Evolutionary conservation across 495 filamentous ascomycete genomes (phyloP).

Genomic region (Aspergillus homomorphus): DNA sequence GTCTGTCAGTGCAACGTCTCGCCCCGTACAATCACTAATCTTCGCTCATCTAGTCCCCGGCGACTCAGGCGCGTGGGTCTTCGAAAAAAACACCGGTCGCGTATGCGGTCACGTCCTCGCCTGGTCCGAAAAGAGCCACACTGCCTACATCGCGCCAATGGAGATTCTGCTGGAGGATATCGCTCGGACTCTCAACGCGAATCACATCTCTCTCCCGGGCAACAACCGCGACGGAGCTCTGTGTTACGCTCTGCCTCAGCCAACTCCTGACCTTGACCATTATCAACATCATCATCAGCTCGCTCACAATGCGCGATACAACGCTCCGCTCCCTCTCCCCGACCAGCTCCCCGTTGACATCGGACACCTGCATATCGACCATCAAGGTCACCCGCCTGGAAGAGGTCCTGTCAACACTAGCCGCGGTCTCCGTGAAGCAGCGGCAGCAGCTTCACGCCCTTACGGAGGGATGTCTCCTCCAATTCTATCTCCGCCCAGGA

Average conservation of each 20-base stretch:
- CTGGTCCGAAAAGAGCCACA: slow-evolving; percentile 69
- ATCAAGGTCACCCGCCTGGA: slow-evolving; percentile 5
- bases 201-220: slow-evolving; percentile 38
- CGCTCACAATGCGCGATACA: slow-evolving; percentile 17
- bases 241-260: slow-evolving; percentile 26
- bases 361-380: slow-evolving; percentile 24
- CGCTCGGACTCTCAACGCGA: slow-evolving; percentile 60
- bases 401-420: slow-evolving; percentile 22
- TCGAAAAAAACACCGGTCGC: slow-evolving; percentile 73
- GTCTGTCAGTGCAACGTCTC: slow-evolving; percentile 9
- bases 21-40: slow-evolving; percentile 7
- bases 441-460: slow-evolving; percentile 9
- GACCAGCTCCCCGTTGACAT: slow-evolving; percentile 40
- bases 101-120: slow-evolving; percentile 90
- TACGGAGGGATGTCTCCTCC: slow-evolving; percentile 31
- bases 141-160: slow-evolving; percentile 92
- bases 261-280: slow-evolving; percentile 9
- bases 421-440: slow-evolving; percentile 20
- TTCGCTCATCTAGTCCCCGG: slow-evolving; percentile 59
- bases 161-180: slow-evolving; percentile 86
- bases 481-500: slow-evolving; percentile 34
- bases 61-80: slow-evolving; percentile 91
- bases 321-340: slow-evolving; percentile 18
- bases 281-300: slow-evolving; percentile 8
- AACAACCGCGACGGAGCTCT: slow-evolving; percentile 28